Evolutionary conservation across 2,329 filamentous ascomycete genomes (phyloP).

Genomic region (Diaporthe sp.): DNA sequence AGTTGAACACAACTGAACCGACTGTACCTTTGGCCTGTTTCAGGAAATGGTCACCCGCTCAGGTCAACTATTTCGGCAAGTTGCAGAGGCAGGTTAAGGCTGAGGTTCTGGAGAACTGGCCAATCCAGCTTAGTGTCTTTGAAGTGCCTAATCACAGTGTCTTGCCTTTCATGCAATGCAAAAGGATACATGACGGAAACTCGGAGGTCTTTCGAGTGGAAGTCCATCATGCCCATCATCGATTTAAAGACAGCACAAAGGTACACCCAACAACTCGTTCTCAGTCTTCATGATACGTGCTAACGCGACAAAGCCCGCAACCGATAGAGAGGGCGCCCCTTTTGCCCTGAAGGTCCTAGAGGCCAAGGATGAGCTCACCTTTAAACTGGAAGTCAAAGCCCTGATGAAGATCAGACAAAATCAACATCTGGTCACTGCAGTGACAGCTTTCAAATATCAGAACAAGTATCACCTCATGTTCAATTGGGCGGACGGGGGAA

Average conservation of each 20-base stretch:
- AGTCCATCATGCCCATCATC: slow-evolving; percentile 10
- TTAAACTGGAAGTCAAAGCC: background rate
- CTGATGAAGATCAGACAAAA: slow-evolving; percentile 4
- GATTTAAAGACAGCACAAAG: background rate
- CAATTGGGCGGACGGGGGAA: background rate
- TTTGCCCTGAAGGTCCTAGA: background rate
- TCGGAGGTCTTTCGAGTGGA: background rate
- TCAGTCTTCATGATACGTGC: background rate
- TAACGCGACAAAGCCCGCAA: background rate
- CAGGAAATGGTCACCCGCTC: background rate
- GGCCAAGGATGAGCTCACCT: background rate
- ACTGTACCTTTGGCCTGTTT: background rate
- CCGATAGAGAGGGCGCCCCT: background rate
- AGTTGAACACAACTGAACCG: background rate
- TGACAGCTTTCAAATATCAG: slow-evolving; percentile 4
- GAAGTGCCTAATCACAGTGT: background rate
- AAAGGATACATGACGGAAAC: background rate
- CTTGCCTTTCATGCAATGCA: background rate
- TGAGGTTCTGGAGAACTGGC: background rate
- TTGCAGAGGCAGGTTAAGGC: background rate
- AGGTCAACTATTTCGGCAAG: background rate
- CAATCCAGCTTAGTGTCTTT: background rate
- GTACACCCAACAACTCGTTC: background rate
- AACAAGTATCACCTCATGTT: background rate
- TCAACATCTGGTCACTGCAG: background rate